Base-by-base conservation (phyloP, 257 asterid species). In the Solanum okadae region DNA sequence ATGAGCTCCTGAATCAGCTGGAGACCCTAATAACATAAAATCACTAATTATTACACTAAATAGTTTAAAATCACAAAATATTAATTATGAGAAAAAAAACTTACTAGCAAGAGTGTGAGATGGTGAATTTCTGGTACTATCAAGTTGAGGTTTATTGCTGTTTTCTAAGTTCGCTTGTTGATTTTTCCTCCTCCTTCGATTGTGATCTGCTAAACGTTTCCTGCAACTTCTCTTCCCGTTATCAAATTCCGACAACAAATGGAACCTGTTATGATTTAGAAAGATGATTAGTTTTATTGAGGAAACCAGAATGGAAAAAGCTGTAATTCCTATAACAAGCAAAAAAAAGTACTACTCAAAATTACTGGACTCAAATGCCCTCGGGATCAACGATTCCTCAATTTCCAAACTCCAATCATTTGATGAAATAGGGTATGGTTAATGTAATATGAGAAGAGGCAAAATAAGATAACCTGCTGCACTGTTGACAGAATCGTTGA, bases 401-500 rank as follows among this genome's bases (percentile, higher is more conserved):
- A 29, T 34, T 79, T 79, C 67, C 11, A 89, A 23, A 46, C 40
- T 37, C 78, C 92, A 93, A 91, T 93, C 90, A 93, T 93, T 87
- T 88, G 85, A 84, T 88, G 0, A 98, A 96, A 5, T 94, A 88
- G 16, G 72, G 33, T 25, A 65, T 65, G 72, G 31, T 65, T 65
- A 23, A 0, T n/a, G 71, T 25, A 23, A 5, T 63, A 63, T 65
- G 6, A 31, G 70, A 82, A 25, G 11, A 29, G 68, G 52, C 10
- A 42, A 49, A 1, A 2, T 56, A 92, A 86, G 87, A 86, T 83
- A 83, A 96, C 99, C 99, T 96, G 99, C 99, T 97, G 67, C 99
- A 97, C 91, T 97, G 99, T 76, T 97, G 99, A 91, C 99, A 97
- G 94, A 97, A 97, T 3, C 99, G 95, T 93, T 97, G 99, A 82